Evolutionary conservation across 108 stramenopile genomes (phyloP).

Genomic region (Stephanodiscus triporus): DNA sequence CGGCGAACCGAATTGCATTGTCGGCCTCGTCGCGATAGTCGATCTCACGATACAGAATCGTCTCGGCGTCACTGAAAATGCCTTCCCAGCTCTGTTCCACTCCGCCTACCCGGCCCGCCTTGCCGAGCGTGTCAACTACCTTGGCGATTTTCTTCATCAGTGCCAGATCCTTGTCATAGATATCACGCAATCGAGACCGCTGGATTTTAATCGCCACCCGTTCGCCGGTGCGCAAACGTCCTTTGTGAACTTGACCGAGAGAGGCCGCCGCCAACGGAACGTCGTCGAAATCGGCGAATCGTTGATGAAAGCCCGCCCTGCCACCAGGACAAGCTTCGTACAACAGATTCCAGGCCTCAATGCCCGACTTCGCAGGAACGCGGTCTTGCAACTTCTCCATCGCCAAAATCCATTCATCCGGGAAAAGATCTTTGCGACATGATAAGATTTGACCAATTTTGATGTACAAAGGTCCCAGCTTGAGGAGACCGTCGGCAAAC

Average conservation of each 20-base stretch:
- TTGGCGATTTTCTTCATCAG: constrained; percentile 82
- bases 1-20: constrained; percentile 84
- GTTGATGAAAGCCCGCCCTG: constrained; percentile 51
- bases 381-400: constrained; percentile 92
- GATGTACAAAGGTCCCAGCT: constrained; percentile 86
- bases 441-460: constrained; percentile 95
- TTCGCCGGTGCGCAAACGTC: constrained; percentile 64
- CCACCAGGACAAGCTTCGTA: constrained; percentile 71
- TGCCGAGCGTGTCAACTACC: constrained; percentile 67
- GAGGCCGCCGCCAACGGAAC: constrained; percentile 89
- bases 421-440: constrained; percentile 85
- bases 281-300: constrained; percentile 82
- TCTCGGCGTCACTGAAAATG: constrained; percentile 90
- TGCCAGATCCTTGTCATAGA: constrained; percentile 90
- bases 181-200: constrained; percentile 77
- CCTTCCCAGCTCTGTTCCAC: constrained; percentile 79
- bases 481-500: constrained; percentile 76
- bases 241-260: constrained; percentile 93
- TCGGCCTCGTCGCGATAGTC: constrained; percentile 95
- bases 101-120: constrained; percentile 69
- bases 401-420: constrained; percentile 83
- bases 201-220: constrained; percentile 93
- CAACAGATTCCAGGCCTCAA: constrained; percentile 81
- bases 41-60: constrained; percentile 93
- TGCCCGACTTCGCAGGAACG: constrained; percentile 83